Evolutionary conservation across 176 grass and related monocot genomes (phyloP).

Genomic region (Oryza meridionalis): DNA sequence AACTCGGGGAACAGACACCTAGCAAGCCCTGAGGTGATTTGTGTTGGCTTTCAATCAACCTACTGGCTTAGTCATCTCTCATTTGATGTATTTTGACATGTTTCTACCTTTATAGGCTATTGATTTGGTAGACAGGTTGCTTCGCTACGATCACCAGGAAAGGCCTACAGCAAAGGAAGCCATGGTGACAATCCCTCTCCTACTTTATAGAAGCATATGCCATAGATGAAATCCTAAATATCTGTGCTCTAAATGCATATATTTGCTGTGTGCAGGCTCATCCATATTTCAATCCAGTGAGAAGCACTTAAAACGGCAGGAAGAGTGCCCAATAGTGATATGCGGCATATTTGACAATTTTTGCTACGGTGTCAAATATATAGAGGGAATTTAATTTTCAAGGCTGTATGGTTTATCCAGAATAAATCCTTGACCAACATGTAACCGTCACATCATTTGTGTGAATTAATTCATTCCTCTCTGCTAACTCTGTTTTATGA

Average conservation of each 20-base stretch:
- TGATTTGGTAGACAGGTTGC: constrained; percentile 87
- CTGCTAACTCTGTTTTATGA: background rate
- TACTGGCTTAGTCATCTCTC: constrained; percentile 10
- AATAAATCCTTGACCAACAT: background rate
- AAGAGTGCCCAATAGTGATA: constrained; percentile 33
- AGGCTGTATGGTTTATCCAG: constrained; percentile 8
- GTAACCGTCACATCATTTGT: constrained; percentile 11
- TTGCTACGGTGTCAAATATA: constrained; percentile 5
- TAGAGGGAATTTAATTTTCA: constrained; percentile 16
- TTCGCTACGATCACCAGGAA: constrained; percentile 91
- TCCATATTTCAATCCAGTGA: constrained; percentile 75
- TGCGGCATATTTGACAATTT: constrained; percentile 15
- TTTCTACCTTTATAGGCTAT: constrained; percentile 62
- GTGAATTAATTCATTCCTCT: constrained; percentile 22
- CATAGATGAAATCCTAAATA: background rate
- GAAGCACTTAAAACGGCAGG: constrained; percentile 51
- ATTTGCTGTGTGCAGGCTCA: constrained; percentile 62
- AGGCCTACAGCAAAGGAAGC: constrained; percentile 90
- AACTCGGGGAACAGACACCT: constrained; percentile 78
- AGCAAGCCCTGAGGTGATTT: constrained; percentile 70
- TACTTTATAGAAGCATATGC: constrained; percentile 2
- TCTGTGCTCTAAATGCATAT: background rate
- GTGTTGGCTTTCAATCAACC: background rate
- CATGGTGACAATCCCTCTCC: constrained; percentile 50
- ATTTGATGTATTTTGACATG: constrained; percentile 31